Evolutionary conservation across 257 asterid genomes (phyloP), one percentile per base, ranked within the genome.

Genomic region (Nemophila menziesii): DNA sequence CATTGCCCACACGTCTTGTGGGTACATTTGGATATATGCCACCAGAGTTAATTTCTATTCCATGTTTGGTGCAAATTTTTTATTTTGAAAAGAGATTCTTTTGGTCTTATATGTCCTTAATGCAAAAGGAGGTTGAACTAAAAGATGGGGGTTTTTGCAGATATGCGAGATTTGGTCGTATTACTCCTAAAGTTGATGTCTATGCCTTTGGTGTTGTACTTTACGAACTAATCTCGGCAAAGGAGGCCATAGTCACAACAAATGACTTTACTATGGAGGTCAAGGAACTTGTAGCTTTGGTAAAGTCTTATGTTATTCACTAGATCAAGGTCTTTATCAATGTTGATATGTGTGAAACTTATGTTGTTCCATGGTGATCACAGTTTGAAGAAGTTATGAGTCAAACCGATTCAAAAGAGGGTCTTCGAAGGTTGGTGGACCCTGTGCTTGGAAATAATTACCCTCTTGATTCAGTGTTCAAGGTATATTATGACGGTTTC

Each of bases 21-120:
- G 97, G 97, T 52, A 87, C 97, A 47, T 87, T 87, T 61, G 97
- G 97, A 39, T 87, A 87, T 75, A 87, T 87, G 93, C 95, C 95
- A 39, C 97, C 97, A 8, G 97, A 87, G 97, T 87, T 78, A 71
- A 93, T 62, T 39, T 41, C 44, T 12, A 19, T 15, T 14, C 69
- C 20, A 54, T 57, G 11, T 52, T 43, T 44, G 15, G 12, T 11
- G 13, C 19, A 15, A 15, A 27, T 29, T 14, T 46, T 8, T 4
- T n/a, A 38, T 8, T 37, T 10, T 9, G 6, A 12, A 3, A 37
- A n/a, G n/a, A n/a, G n/a, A n/a, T n/a, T n/a, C n/a, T n/a, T 37
- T 37, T 37, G 14, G 7, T 17, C 41, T 37, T 37, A 17, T 37
- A 12, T 37, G 13, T 12, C 41, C 14, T 1, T 11, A 9, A 12